A percentile compares a stretch with the other conserved stretches of the same genome.
Conservation (phyloP, 192 early-diverging fungal species). For the Coemansia sp. region DNA sequence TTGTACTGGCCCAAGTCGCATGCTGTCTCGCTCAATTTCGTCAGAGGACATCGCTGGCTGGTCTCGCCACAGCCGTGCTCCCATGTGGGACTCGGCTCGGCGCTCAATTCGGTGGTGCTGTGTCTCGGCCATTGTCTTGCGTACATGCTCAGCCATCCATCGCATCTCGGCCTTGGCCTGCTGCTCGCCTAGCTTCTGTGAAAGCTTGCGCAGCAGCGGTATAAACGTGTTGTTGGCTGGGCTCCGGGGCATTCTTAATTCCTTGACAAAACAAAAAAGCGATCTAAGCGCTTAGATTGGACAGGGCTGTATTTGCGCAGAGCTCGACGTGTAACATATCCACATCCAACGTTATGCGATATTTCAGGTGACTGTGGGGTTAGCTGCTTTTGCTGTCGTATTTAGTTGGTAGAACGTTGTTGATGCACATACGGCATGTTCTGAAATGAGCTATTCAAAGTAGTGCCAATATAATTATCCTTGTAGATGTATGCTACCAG, state of each 20-base stretch:
- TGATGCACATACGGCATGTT: slow-evolving; percentile 5
- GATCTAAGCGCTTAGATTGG: too few relatives aligned
- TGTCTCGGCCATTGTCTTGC: slow-evolving; percentile 13
- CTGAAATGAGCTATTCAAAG: too few relatives aligned
- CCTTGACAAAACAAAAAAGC: too few relatives aligned
- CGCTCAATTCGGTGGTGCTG: neutral
- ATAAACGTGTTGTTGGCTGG: slow-evolving; percentile 36
- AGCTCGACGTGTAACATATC: too few relatives aligned
- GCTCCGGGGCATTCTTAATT: slow-evolving; percentile 35
- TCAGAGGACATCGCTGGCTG: slow-evolving; percentile 26
- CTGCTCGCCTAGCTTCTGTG: slow-evolving; percentile 29
- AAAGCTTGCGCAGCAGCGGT: slow-evolving; percentile 33
- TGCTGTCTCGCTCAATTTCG: slow-evolving; percentile 23
- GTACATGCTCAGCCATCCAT: slow-evolving; percentile 42
- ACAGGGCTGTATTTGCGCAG: too few relatives aligned
- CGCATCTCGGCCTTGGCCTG: slow-evolving; percentile 44
- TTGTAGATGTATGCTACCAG: too few relatives aligned
- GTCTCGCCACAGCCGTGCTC: slow-evolving; percentile 43
- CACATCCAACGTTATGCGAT: too few relatives aligned
- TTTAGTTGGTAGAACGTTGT: slow-evolving; percentile 1
- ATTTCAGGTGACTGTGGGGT: too few relatives aligned
- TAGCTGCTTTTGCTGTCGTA: neutral
- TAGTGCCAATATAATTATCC: too few relatives aligned
- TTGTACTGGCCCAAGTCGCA: slow-evolving; percentile 33
- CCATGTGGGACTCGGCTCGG: neutral